Evolutionary conservation across 805 yeast genomes (phyloP).

Genomic region (Lipomyces chichibuensis): DNA sequence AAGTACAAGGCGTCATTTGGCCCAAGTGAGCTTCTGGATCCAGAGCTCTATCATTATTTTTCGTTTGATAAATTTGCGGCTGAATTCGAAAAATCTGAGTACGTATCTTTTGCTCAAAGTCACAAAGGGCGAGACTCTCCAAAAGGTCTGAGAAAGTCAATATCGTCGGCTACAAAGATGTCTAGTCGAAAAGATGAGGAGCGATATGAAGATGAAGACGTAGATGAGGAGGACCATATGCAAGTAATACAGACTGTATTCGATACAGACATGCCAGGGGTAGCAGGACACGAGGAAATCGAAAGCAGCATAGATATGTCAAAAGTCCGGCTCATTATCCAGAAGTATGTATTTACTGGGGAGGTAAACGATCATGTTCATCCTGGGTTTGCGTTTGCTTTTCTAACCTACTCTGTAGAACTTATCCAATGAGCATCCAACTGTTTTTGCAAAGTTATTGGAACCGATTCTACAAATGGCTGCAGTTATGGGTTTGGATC

Average conservation of each 20-base stretch:
- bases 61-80: conserved; percentile 26
- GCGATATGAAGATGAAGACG: conserved; percentile 5
- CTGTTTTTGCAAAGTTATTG: background rate
- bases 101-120: conserved; percentile 24
- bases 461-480: conserved; percentile 4
- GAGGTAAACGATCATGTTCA: background rate
- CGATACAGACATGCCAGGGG: conserved; percentile 23
- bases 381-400: background rate
- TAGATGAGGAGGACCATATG: conserved; percentile 10
- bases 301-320: background rate
- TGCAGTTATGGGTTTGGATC: conserved; percentile 3
- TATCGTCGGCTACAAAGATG: background rate
- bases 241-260: conserved; percentile 7
- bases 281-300: conserved; percentile 6
- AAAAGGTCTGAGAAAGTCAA: background rate
- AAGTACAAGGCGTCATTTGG: conserved; percentile 69
- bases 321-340: conserved; percentile 4
- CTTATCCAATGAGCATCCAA: background rate
- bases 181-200: background rate
- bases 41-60: conserved; percentile 32
- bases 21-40: conserved; percentile 45
- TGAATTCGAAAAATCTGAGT: conserved; percentile 24
- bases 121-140: conserved; percentile 37
- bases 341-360: background rate
- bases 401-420: background rate